These are phyloP conservation scores for Eutrema salsugineum DNA, from an alignment of 441 rosid species.

Conservation along the genomic window DNA sequence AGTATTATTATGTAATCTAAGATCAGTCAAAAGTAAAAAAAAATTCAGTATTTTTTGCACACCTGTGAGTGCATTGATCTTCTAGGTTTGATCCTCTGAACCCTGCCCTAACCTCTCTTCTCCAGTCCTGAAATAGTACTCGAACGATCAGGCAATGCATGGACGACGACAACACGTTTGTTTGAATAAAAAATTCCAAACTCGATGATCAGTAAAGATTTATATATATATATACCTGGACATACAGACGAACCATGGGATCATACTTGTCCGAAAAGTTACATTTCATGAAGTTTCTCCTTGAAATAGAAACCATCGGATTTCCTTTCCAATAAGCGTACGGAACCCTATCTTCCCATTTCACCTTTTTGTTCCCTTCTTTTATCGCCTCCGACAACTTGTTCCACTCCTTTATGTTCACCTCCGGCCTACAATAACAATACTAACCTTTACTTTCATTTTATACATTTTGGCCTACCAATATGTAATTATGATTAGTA, in stretches of 20 bases:
- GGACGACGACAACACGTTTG: too few species aligned
- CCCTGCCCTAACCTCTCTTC: conserved; percentile 28
- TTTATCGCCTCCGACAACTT: conserved; percentile 32
- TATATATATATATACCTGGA: conserved; percentile 18
- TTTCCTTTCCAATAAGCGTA: conserved; percentile 69
- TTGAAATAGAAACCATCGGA: conserved; percentile 32
- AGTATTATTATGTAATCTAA: too few species aligned
- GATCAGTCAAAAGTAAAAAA: too few species aligned
- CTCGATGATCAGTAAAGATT: too few species aligned
- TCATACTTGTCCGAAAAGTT: conserved; percentile 37
- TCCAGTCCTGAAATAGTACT: conserved; percentile 62
- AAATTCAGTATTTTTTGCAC: too few species aligned
- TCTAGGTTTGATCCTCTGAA: conserved; percentile 43
- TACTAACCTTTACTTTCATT: too few species aligned
- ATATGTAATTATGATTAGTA: too few species aligned
- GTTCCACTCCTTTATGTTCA: conserved; percentile 52
- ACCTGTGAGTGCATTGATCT: conserved; percentile 67
- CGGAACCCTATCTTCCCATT: conserved; percentile 55
- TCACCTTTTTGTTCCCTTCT: conserved; percentile 39
- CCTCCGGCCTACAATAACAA: conserved; percentile 64
- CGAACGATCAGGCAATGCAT: too few species aligned
- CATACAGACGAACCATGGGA: conserved; percentile 41
- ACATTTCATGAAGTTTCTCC: conserved; percentile 39
- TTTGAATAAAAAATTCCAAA: too few species aligned
- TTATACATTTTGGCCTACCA: too few species aligned